A percentile compares a stretch with the other conserved stretches of the same genome.
These are phyloP conservation scores for Hordeum vulgare DNA, from an alignment of 176 grass and related monocot genomes.

Conservation along the genomic window DNA sequence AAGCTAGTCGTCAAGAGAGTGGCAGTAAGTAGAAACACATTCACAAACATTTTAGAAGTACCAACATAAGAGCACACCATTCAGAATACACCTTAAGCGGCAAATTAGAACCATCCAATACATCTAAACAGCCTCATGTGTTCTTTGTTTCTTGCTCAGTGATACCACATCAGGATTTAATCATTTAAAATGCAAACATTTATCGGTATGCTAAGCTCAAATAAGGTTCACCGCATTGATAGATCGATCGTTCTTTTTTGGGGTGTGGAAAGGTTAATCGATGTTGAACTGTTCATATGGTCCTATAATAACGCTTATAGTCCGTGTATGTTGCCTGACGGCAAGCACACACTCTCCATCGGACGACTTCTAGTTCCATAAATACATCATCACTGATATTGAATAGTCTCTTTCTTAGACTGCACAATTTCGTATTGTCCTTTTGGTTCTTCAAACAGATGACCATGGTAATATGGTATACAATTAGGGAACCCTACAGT, in stretches of 20 bases:
- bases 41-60: background rate
- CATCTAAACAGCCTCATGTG: background rate
- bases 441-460: background rate
- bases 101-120: background rate
- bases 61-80: background rate
- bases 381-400: background rate
- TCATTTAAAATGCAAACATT: background rate
- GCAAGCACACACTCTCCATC: background rate
- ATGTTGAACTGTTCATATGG: background rate
- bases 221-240: background rate
- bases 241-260: background rate
- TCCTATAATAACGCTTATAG: background rate
- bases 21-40: background rate
- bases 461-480: background rate
- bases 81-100: background rate
- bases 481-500: background rate
- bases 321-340: background rate
- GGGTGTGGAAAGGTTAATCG: background rate
- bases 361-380: background rate
- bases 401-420: background rate
- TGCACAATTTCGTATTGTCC: background rate
- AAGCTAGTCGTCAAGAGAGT: background rate
- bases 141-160: background rate
- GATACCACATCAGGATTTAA: background rate
- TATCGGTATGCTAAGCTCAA: background rate